phyloP scores from a whole-genome alignment of 352 stramenopile genomes.

The Globisporangium mamillatum region DNA sequence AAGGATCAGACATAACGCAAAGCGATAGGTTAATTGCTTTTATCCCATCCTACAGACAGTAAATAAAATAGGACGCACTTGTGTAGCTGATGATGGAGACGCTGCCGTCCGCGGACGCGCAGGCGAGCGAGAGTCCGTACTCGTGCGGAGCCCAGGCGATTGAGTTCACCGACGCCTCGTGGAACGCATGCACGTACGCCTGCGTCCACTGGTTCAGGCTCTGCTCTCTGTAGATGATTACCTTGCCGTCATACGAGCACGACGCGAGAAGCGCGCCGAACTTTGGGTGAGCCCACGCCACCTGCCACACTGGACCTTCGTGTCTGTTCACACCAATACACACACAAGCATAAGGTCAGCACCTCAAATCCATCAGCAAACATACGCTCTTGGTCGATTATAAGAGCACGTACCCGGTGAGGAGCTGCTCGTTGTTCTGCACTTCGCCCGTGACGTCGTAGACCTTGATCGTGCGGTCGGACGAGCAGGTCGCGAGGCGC shows the following conservation, averaged over 20 bases:
- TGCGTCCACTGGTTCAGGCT: conserved; percentile 92
- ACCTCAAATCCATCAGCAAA: neutral
- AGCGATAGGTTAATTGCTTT: neutral
- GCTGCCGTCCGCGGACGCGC: conserved; percentile 93
- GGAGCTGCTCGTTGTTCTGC: conserved; percentile 87
- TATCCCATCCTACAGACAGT: neutral
- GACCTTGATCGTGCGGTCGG: conserved; percentile 96
- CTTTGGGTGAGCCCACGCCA: conserved; percentile 98
- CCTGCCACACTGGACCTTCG: conserved; percentile 97
- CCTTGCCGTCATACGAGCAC: conserved; percentile 97
- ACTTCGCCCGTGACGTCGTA: conserved; percentile 93
- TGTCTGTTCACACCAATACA: conserved; percentile 51
- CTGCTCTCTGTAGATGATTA: conserved; percentile 96
- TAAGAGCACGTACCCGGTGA: conserved; percentile 59
- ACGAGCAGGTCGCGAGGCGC: conserved; percentile 98
- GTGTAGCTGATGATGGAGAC: conserved; percentile 89
- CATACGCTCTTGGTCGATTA: neutral
- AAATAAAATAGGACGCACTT: conserved; percentile 30
- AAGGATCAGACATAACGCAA: conserved; percentile 17
- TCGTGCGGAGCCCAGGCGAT: conserved; percentile 97
- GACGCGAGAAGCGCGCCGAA: conserved; percentile 95
- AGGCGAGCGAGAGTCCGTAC: conserved; percentile 93
- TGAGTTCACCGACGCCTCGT: conserved; percentile 92
- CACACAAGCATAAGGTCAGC: conserved; percentile 5
- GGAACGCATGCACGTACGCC: conserved; percentile 89